Evolutionary conservation across 768 basidiomycete species (phyloP).

Genomic region (Nevesoporus exiguus): DNA sequence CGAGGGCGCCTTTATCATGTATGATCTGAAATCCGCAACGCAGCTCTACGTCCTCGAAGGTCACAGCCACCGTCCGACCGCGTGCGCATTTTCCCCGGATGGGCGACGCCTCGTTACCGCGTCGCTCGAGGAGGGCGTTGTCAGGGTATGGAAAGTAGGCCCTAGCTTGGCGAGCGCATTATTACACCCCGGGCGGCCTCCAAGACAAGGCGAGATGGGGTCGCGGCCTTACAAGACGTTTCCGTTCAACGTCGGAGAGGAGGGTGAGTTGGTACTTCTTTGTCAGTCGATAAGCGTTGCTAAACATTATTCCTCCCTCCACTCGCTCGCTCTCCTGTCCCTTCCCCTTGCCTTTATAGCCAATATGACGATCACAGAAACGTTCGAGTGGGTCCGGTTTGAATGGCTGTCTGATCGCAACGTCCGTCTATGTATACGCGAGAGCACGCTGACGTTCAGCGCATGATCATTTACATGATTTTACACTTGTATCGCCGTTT

Average conservation of each 20-base stretch:
- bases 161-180: slow-evolving; percentile 76
- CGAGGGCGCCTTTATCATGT: slow-evolving; percentile 94
- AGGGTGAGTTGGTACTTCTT: slow-evolving; percentile 49
- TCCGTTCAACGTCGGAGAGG: slow-evolving; percentile 79
- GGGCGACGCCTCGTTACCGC: slow-evolving; percentile 85
- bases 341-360: slow-evolving; percentile 29
- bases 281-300: neutral
- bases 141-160: slow-evolving; percentile 96
- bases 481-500: no score
- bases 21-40: slow-evolving; percentile 94
- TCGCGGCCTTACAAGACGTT: slow-evolving; percentile 87
- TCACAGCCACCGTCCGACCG: slow-evolving; percentile 76
- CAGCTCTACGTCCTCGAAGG: slow-evolving; percentile 93
- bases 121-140: slow-evolving; percentile 78
- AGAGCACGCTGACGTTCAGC: slow-evolving; percentile 82
- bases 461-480: slow-evolving; percentile 56
- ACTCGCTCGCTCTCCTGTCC: no score
- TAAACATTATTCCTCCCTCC: neutral
- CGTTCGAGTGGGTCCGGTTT: slow-evolving; percentile 69
- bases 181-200: slow-evolving; percentile 88
- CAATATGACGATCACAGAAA: slow-evolving; percentile 57
- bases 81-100: slow-evolving; percentile 91
- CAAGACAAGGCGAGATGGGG: slow-evolving; percentile 80
- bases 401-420: slow-evolving; percentile 85
- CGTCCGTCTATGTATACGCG: slow-evolving; percentile 78